Percentiles rank a stretch among this genome's conserved stretches.
Conservation (phyloP, 2,329 filamentous ascomycete species). For the Orbilia brochopaga region DNA sequence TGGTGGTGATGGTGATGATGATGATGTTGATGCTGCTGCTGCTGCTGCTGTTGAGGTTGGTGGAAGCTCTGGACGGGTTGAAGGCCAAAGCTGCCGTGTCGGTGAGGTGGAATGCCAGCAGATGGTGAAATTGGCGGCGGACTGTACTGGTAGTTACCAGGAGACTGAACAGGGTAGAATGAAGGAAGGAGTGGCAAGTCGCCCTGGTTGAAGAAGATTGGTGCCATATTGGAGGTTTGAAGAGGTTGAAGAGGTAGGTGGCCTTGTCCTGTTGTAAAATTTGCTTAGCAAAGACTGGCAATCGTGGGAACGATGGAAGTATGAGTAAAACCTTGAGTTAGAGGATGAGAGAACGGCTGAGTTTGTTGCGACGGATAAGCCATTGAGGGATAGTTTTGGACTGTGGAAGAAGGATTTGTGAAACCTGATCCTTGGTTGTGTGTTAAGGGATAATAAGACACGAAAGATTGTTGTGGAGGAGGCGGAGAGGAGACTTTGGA, state of each 20-base stretch:
- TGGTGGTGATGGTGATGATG: neutral
- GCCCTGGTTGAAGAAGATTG: conserved; percentile 19
- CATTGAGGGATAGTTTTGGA: neutral
- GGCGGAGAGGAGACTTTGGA: conserved; percentile 20
- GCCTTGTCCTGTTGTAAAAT: conserved; percentile 14
- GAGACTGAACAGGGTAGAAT: conserved; percentile 17
- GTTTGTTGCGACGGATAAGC: neutral
- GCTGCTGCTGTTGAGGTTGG: conserved; percentile 5
- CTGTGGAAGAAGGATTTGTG: neutral
- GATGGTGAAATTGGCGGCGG: conserved; percentile 15
- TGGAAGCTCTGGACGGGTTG: conserved; percentile 11
- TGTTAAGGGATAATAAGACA: conserved; percentile 4
- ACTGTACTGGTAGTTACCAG: conserved; percentile 7
- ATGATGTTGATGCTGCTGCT: neutral
- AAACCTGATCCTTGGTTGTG: neutral
- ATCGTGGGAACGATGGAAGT: neutral
- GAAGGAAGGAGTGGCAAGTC: conserved; percentile 26
- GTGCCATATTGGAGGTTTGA: conserved; percentile 11
- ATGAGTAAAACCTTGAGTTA: conserved; percentile 8
- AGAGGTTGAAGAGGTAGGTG: conserved; percentile 10
- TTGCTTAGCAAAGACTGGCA: conserved; percentile 10
- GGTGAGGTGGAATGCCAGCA: conserved; percentile 2
- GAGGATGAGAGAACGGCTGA: conserved; percentile 9
- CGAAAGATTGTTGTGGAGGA: conserved; percentile 19
- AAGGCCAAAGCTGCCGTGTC: conserved; percentile 1